Conservation (phyloP, 2,329 filamentous ascomycete genomes). For the Byssothecium circinans region DNA sequence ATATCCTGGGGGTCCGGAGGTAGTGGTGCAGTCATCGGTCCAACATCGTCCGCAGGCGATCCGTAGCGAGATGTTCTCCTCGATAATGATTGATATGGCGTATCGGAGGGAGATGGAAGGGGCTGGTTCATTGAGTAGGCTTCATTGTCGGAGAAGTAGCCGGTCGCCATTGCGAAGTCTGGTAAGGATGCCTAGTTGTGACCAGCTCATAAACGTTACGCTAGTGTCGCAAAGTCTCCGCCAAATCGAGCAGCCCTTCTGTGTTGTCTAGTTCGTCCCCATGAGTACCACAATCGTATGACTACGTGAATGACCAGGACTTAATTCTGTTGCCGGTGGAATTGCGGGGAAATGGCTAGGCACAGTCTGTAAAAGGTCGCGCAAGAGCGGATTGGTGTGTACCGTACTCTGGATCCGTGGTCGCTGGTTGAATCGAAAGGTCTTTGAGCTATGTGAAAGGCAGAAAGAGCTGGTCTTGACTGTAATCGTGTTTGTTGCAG, state of each 20-base stretch:
- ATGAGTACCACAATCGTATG: background rate
- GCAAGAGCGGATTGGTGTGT: too few relatives aligned
- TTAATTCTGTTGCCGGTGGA: too few relatives aligned
- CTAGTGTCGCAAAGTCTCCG: background rate
- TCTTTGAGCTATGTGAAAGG: background rate
- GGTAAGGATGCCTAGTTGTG: background rate
- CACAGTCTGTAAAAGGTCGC: too few relatives aligned
- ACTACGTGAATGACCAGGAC: too few relatives aligned
- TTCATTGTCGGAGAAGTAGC: slow-evolving; percentile 53
- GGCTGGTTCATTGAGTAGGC: slow-evolving; percentile 45
- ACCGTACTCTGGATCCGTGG: too few relatives aligned
- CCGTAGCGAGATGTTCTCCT: slow-evolving; percentile 65
- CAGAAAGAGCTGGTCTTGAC: background rate
- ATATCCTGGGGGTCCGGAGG: slow-evolving; percentile 53
- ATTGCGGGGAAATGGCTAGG: too few relatives aligned
- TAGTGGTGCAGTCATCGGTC: slow-evolving; percentile 62
- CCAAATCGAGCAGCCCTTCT: background rate
- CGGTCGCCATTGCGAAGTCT: slow-evolving; percentile 36
- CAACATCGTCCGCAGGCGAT: slow-evolving; percentile 61
- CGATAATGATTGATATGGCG: slow-evolving; percentile 68
- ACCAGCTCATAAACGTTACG: too few relatives aligned
- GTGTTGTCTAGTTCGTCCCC: background rate
- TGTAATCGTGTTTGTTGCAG: background rate
- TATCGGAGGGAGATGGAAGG: slow-evolving; percentile 72
- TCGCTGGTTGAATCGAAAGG: background rate